These are phyloP conservation scores for Tylopilus balloui DNA, from an alignment of 768 basidiomycete genomes.

Conservation along the genomic window DNA sequence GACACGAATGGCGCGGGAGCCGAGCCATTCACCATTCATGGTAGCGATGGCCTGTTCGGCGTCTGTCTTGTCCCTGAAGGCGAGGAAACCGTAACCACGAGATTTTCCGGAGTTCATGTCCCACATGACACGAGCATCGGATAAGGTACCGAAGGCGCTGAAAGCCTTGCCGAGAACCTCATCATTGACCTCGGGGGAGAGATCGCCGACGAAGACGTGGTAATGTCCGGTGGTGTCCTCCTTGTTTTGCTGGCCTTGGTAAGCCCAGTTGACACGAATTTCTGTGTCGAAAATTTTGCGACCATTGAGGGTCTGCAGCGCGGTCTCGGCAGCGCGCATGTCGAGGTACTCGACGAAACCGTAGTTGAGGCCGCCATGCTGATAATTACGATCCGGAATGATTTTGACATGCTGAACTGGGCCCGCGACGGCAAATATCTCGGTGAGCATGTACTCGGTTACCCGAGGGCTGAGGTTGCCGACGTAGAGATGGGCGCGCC, in stretches of 20 bases:
- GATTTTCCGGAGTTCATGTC: conserved; percentile 99
- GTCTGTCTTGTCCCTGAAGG: conserved; percentile 98
- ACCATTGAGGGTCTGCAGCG: conserved; percentile 96
- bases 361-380: conserved; percentile 98
- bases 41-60: conserved; percentile 99
- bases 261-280: conserved; percentile 99
- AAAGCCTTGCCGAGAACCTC: conserved; percentile 96
- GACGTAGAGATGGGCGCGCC: conserved; percentile 96
- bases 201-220: conserved; percentile 99
- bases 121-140: conserved; percentile 99
- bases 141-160: conserved; percentile 92
- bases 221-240: conserved; percentile 97
- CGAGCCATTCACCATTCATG: conserved; percentile 99
- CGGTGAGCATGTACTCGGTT: conserved; percentile 98
- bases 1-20: conserved; percentile 95
- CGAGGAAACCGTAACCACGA: conserved; percentile 96
- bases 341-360: conserved; percentile 99
- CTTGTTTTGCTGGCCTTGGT: conserved; percentile 97
- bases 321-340: conserved; percentile 98
- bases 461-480: conserved; percentile 97
- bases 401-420: conserved; percentile 99
- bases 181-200: conserved; percentile 98
- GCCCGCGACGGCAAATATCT: conserved; percentile 95
- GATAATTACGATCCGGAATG: conserved; percentile 98
- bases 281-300: conserved; percentile 99